These are phyloP conservation scores for Metschnikowia reukaufii DNA, from an alignment of 805 yeast genomes.

Conservation along the genomic window DNA sequence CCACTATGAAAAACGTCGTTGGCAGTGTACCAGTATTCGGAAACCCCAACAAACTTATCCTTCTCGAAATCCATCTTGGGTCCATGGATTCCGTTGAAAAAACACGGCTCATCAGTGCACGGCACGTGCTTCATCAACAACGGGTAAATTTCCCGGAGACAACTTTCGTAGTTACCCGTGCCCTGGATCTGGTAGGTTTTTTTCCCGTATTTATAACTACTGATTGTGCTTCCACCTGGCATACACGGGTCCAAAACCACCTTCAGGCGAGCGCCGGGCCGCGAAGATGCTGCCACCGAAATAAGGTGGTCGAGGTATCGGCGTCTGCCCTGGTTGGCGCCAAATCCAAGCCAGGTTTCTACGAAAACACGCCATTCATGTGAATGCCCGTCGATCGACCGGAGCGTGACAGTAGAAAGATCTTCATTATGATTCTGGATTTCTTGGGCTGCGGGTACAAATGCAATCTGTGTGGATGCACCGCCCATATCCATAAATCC, in stretches of 20 bases:
- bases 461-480: conserved; percentile 94
- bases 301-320: conserved; percentile 65
- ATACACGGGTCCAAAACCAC: conserved; percentile 71
- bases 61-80: conserved; percentile 78
- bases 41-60: conserved; percentile 87
- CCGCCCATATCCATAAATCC: conserved; percentile 99
- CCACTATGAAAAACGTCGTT: conserved; percentile 87
- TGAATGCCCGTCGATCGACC: conserved; percentile 66
- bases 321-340: conserved; percentile 89
- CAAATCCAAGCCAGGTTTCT: conserved; percentile 96
- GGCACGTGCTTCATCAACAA: conserved; percentile 75
- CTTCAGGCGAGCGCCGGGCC: conserved; percentile 10
- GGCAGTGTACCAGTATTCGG: conserved; percentile 97
- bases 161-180: conserved; percentile 73
- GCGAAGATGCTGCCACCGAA: conserved; percentile 20
- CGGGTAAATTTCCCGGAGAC: conserved; percentile 73
- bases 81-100: conserved; percentile 93
- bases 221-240: conserved; percentile 57
- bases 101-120: conserved; percentile 84
- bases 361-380: conserved; percentile 88
- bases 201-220: conserved; percentile 48
- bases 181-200: conserved; percentile 58
- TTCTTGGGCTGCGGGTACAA: conserved; percentile 74
- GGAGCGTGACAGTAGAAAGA: conserved; percentile 61
- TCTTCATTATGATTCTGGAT: conserved; percentile 68